Evolutionary conservation across 2,329 filamentous ascomycete genomes (phyloP).

Genomic region (Stromatinia cepivora): DNA sequence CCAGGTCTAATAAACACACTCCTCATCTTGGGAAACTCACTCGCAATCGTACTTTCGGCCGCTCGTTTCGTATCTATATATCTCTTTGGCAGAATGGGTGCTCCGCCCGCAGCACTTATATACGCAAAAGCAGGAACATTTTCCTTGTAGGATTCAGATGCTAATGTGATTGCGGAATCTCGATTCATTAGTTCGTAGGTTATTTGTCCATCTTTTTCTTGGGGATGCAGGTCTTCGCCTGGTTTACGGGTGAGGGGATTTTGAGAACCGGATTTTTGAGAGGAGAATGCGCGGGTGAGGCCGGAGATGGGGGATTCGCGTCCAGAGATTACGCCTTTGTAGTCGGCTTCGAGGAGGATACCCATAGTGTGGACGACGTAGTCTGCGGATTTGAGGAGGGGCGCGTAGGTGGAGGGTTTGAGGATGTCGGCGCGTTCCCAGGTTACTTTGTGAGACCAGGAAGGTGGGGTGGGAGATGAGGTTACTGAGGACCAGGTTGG

Average conservation of each 20-base stretch:
- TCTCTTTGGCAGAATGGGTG: conserved; percentile 77
- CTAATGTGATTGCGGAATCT: conserved; percentile 80
- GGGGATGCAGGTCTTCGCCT: conserved; percentile 61
- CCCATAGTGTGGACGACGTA: conserved; percentile 95
- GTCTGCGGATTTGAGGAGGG: conserved; percentile 73
- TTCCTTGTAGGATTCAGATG: conserved; percentile 68
- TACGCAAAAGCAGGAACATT: conserved; percentile 74
- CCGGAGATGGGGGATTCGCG: conserved; percentile 79
- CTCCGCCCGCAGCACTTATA: conserved; percentile 84
- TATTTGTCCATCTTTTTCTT: conserved; percentile 71
- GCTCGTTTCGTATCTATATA: conserved; percentile 93
- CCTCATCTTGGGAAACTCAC: conserved; percentile 72
- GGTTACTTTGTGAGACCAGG: conserved; percentile 79
- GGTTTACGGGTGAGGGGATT: conserved; percentile 68
- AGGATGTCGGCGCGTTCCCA: conserved; percentile 80
- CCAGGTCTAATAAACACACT: conserved; percentile 80
- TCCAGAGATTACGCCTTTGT: conserved; percentile 87
- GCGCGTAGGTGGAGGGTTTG: conserved; percentile 75
- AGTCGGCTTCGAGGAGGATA: conserved; percentile 94
- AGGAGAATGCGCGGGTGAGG: conserved; percentile 74
- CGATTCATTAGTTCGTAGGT: conserved; percentile 98
- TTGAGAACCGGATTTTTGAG: conserved; percentile 60
- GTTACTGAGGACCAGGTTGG: conserved; percentile 82
- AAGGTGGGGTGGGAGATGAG: conserved; percentile 63
- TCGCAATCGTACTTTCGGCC: conserved; percentile 75